A percentile compares a stretch with the other conserved stretches of the same genome.
phyloP scores from a whole-genome alignment of 2,329 filamentous ascomycete species.

The Elsinoe arachidis region DNA sequence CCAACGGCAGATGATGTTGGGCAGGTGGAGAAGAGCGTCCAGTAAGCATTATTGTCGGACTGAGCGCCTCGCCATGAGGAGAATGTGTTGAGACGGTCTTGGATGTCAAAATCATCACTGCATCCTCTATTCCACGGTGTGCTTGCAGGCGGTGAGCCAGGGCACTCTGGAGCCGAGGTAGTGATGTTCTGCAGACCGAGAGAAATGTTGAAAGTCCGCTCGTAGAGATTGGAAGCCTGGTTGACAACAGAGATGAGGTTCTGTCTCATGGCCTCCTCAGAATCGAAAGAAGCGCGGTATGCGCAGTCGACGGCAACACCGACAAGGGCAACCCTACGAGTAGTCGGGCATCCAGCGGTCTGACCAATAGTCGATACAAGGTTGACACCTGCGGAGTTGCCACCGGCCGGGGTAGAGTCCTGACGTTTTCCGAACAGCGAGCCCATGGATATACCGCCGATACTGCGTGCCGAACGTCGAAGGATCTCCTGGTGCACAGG shows the following conservation, averaged over 20 bases:
- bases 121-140: constrained; percentile 83
- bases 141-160: constrained; percentile 54
- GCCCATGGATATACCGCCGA: constrained; percentile 53
- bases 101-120: constrained; percentile 53
- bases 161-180: constrained; percentile 66
- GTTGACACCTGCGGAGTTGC: constrained; percentile 74
- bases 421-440: constrained; percentile 61
- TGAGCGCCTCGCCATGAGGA: constrained; percentile 77
- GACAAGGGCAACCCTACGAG: constrained; percentile 83
- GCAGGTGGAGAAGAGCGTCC: constrained; percentile 80
- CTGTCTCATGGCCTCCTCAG: constrained; percentile 52
- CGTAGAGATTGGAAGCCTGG: constrained; percentile 76
- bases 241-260: constrained; percentile 83
- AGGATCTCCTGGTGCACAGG: constrained; percentile 51
- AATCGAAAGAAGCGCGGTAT: constrained; percentile 66
- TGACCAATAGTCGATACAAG: constrained; percentile 70
- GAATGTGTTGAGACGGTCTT: constrained; percentile 74
- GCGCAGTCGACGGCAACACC: constrained; percentile 90
- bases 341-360: constrained; percentile 74
- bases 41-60: constrained; percentile 78
- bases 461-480: constrained; percentile 44
- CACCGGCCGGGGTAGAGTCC: constrained; percentile 59
- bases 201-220: constrained; percentile 88
- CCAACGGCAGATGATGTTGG: constrained; percentile 78
- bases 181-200: constrained; percentile 81